Percentiles rank a stretch among this genome's conserved stretches.
These are phyloP conservation scores for Emydomyces testavorans DNA, from an alignment of 2,329 filamentous ascomycete genomes.

Conservation along the genomic window DNA sequence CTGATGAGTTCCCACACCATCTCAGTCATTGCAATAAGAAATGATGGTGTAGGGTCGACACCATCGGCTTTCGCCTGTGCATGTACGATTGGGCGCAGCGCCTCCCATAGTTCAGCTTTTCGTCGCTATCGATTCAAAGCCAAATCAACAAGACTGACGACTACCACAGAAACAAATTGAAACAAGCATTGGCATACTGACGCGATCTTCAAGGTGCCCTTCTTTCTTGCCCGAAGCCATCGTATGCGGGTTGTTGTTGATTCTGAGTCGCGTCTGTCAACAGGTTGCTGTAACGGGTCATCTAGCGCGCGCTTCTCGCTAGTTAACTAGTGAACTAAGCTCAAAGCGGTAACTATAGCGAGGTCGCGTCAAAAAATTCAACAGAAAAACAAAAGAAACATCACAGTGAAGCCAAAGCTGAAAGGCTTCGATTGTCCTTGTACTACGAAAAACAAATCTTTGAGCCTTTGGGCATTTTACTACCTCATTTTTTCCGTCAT, in stretches of 20 bases:
- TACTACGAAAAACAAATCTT: no score
- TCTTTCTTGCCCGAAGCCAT: slow-evolving; percentile 1
- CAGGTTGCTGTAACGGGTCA: no score
- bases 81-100: slow-evolving; percentile 78
- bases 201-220: slow-evolving; percentile 3
- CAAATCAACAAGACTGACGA: background rate
- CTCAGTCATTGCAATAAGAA: slow-evolving; percentile 75
- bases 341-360: no score
- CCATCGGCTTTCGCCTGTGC: slow-evolving; percentile 62
- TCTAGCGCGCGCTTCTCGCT: no score
- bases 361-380: no score
- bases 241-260: no score
- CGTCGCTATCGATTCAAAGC: slow-evolving; percentile 48
- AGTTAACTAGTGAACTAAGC: no score
- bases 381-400: background rate
- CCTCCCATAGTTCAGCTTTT: slow-evolving; percentile 75
- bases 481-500: slow-evolving; percentile 22
- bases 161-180: background rate
- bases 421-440: no score
- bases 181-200: background rate
- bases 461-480: no score
- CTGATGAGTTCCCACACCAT: slow-evolving; percentile 80
- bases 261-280: no score
- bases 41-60: slow-evolving; percentile 82
- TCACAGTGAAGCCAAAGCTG: slow-evolving; percentile 19